Evolutionary conservation across 495 filamentous ascomycete genomes (phyloP).

Genomic region (Tuber borchii): DNA sequence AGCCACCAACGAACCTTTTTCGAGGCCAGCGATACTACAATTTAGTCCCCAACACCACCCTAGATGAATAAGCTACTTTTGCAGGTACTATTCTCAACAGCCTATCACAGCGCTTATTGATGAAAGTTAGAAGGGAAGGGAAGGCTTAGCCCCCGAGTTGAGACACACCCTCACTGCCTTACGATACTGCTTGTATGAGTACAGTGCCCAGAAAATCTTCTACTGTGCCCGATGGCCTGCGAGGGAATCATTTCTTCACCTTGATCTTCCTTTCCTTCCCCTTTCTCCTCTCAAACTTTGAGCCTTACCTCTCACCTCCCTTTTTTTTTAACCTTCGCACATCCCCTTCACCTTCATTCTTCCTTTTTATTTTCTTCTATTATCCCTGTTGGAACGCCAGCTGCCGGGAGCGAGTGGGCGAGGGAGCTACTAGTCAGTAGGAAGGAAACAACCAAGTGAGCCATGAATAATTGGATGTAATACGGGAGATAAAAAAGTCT

Average conservation of each 20-base stretch:
- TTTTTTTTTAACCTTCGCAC: background rate
- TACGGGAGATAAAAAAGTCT: background rate
- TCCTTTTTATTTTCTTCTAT: background rate
- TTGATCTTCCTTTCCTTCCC: background rate
- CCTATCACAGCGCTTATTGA: background rate
- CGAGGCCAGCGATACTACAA: background rate
- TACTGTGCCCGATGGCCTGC: background rate
- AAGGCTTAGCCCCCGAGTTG: background rate
- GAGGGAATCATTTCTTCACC: background rate
- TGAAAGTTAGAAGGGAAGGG: background rate
- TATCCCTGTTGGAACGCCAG: background rate
- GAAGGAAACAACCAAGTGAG: background rate
- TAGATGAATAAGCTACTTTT: background rate
- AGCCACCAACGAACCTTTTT: background rate
- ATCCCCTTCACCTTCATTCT: background rate
- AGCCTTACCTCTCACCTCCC: background rate
- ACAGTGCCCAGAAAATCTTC: background rate
- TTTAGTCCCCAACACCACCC: background rate
- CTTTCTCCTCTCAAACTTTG: background rate
- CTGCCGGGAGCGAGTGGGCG: background rate
- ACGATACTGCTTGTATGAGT: background rate
- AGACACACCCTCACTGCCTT: background rate
- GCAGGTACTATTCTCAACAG: background rate
- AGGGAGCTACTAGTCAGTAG: background rate
- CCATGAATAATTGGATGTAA: background rate